Evolutionary conservation across 306 rosid genomes (phyloP), one percentile per base, ranked within the genome.

Genomic region (Trifolium dubium): DNA sequence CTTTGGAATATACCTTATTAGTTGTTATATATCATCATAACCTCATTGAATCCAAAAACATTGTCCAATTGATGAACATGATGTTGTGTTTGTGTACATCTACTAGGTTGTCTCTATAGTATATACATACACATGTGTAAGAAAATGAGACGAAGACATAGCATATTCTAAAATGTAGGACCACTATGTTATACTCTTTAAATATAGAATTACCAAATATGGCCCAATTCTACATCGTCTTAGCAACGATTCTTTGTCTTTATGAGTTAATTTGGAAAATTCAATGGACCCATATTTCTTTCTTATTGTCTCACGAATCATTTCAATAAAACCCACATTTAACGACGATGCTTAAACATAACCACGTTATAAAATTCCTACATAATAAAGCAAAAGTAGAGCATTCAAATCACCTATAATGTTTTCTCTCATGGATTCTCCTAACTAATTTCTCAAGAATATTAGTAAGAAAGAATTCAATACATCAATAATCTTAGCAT

Each of bases 261-360:
- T 83, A 79, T 46, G 64, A 78, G 58, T 84, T 82, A 71, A 85
- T 77, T 83, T 78, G 82, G 85, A 81, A 80, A 82, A 81, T 85
- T 77, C 78, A 82, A 78, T 71, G 46, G 69, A 67, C 82, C 65
- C 61, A 66, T 71, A 75, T 74, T 80, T 29, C 53, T 37, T 60
- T 56, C 86, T 82, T 78, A 19, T 81, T 78, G 89, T 84, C 92
- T 79, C 72, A 69, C 80, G 82, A 79, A 89, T 89, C 84, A 89
- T 92, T 86, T 75, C 82, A 69, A 30, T 79, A 77, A 77, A 85
- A 78, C 89, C 92, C 92, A 88, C 89, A 64, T 81, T 88, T 77
- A 78, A 71, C 65, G 72, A 89, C 76, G 72, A 89, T 74, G 73
- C 83, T 62, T 67, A 71, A 75, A 44, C 73, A 19, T 59, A 69